phyloP scores from a whole-genome alignment of 768 basidiomycete species.

The Lactarius tabidus region DNA sequence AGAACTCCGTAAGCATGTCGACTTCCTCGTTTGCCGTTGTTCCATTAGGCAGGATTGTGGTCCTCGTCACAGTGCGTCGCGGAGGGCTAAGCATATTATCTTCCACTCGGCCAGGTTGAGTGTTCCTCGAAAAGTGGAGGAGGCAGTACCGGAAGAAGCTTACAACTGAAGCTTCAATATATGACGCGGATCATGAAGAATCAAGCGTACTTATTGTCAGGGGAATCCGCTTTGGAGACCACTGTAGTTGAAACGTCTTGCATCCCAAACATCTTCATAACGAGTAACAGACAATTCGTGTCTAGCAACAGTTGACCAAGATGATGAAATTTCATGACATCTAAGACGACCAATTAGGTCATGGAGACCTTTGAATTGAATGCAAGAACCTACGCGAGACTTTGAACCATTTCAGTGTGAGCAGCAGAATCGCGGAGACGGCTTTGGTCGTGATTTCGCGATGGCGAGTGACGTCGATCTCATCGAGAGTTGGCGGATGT shows the following conservation, averaged over 20 bases:
- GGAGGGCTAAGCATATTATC: slow-evolving; percentile 62
- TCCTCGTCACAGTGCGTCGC: slow-evolving; percentile 54
- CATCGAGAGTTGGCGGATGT: slow-evolving; percentile 77
- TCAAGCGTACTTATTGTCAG: slow-evolving; percentile 68
- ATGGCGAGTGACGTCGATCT: slow-evolving; percentile 90
- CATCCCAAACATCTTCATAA: slow-evolving; percentile 97
- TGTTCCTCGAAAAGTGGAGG: slow-evolving; percentile 64
- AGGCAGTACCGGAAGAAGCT: slow-evolving; percentile 96
- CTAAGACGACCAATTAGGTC: slow-evolving; percentile 40
- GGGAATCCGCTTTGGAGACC: slow-evolving; percentile 82
- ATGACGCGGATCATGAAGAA: not conserved
- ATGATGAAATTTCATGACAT: slow-evolving; percentile 98
- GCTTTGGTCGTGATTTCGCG: slow-evolving; percentile 98
- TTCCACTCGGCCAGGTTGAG: slow-evolving; percentile 54
- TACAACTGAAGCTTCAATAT: slow-evolving; percentile 14
- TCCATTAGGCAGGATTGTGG: slow-evolving; percentile 63
- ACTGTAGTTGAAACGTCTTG: slow-evolving; percentile 85
- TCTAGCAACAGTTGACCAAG: slow-evolving; percentile 93
- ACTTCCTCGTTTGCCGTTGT: slow-evolving; percentile 80
- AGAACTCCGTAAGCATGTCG: slow-evolving; percentile 90
- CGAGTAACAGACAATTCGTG: slow-evolving; percentile 88
- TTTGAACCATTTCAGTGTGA: slow-evolving; percentile 97
- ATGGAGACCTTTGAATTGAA: not conserved
- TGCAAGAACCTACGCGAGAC: slow-evolving; percentile 73
- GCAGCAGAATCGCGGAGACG: slow-evolving; percentile 87